A percentile compares a stretch with the other conserved stretches of the same genome.
These are phyloP conservation scores for Trichoderma asperellum DNA, from an alignment of 2,329 filamentous ascomycete species.

Conservation along the genomic window DNA sequence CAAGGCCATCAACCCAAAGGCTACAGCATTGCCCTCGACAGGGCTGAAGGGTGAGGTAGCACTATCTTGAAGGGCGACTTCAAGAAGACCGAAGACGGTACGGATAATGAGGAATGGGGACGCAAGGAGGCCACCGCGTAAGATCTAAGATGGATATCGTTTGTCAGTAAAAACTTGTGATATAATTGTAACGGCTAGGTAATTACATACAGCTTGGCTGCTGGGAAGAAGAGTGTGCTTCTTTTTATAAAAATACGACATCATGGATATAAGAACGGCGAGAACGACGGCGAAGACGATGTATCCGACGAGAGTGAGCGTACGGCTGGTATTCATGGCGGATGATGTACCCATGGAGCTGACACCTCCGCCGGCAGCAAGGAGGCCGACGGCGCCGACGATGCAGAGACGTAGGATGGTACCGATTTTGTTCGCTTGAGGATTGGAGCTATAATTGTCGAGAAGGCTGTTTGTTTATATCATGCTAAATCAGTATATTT, in stretches of 20 bases:
- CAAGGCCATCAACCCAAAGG: slow-evolving; percentile 31
- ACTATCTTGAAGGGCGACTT: slow-evolving; percentile 28
- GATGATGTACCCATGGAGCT: slow-evolving; percentile 22
- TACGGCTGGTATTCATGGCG: slow-evolving; percentile 25
- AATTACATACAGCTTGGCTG: slow-evolving; percentile 30
- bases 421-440: slow-evolving; percentile 31
- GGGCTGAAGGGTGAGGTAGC: slow-evolving; percentile 31
- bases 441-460: slow-evolving; percentile 34
- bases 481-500: not conserved
- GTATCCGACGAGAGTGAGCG: slow-evolving; percentile 34
- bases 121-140: slow-evolving; percentile 32
- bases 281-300: slow-evolving; percentile 33
- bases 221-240: slow-evolving; percentile 29
- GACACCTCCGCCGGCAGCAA: slow-evolving; percentile 33
- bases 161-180: not conserved
- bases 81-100: slow-evolving; percentile 34
- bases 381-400: slow-evolving; percentile 31
- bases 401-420: slow-evolving; percentile 31
- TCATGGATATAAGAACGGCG: slow-evolving; percentile 30
- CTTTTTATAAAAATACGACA: slow-evolving; percentile 30
- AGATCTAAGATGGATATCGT: slow-evolving; percentile 16
- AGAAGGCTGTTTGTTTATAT: slow-evolving; percentile 30
- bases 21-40: slow-evolving; percentile 27
- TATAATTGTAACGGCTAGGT: not conserved
- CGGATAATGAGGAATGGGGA: slow-evolving; percentile 34